Evolutionary conservation across 768 basidiomycete genomes (phyloP).

Genomic region (Hypholoma sublateritium): DNA sequence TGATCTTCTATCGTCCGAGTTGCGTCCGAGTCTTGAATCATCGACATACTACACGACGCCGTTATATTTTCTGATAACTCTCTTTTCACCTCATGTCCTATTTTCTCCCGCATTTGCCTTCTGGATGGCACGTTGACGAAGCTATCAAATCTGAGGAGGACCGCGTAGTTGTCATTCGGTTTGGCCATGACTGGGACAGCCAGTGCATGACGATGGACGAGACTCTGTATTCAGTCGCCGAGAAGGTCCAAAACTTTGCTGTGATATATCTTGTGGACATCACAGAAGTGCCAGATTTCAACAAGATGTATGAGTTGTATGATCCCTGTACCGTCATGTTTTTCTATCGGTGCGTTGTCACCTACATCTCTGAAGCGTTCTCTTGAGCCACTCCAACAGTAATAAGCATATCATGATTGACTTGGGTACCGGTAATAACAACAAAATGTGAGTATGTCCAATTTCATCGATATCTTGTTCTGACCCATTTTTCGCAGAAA

Average conservation of each 20-base stretch:
- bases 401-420: conserved; percentile 99
- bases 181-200: conserved; percentile 90
- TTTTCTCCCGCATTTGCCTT: conserved; percentile 84
- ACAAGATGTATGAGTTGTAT: conserved; percentile 99
- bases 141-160: conserved; percentile 99
- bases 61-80: too few species aligned
- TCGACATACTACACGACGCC: too few species aligned
- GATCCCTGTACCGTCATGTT: conserved; percentile 98
- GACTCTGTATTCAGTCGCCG: conserved; percentile 86
- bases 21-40: too few species aligned
- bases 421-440: conserved; percentile 97
- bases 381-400: conserved; percentile 35
- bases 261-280: conserved; percentile 96
- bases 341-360: conserved; percentile 80
- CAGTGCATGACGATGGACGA: conserved; percentile 99
- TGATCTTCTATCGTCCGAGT: too few species aligned
- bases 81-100: conserved; percentile 65
- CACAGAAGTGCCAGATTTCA: conserved; percentile 97
- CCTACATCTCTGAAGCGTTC: background rate
- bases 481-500: conserved; percentile 54
- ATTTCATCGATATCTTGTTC: background rate
- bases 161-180: conserved; percentile 89
- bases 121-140: conserved; percentile 99
- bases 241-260: conserved; percentile 98
- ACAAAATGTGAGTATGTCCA: conserved; percentile 82